Percentiles rank a stretch among this genome's conserved stretches.
Conservation (phyloP, 768 basidiomycete species). For the Suillus subalutaceus region DNA sequence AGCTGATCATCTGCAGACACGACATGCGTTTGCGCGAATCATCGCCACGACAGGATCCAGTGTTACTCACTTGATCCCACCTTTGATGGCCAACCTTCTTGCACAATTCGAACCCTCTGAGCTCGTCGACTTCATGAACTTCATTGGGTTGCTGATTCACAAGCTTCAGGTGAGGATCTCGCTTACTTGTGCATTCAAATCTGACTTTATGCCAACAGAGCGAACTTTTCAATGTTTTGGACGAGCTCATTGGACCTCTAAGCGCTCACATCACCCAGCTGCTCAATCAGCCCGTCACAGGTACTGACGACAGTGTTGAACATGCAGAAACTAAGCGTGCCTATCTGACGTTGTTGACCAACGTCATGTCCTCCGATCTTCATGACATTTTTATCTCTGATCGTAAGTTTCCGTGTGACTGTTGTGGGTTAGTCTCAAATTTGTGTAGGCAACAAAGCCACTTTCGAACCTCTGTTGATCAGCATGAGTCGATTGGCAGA, state of each 20-base stretch:
- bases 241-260: constrained; percentile 87
- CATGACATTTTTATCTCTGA: constrained; percentile 86
- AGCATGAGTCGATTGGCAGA: constrained; percentile 73
- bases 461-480: constrained; percentile 75
- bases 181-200: constrained; percentile 5
- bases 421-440: constrained; percentile 6
- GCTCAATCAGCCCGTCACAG: constrained; percentile 77
- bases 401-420: constrained; percentile 51
- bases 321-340: constrained; percentile 86
- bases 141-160: constrained; percentile 89
- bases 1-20: constrained; percentile 56
- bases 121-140: constrained; percentile 93
- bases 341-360: constrained; percentile 82
- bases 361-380: constrained; percentile 78
- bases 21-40: constrained; percentile 92
- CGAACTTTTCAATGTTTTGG: constrained; percentile 86
- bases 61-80: constrained; percentile 85
- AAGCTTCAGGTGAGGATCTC: constrained; percentile 72
- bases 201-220: constrained; percentile 45
- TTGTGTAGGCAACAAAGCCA: constrained; percentile 57
- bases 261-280: constrained; percentile 79
- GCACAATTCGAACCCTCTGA: constrained; percentile 91
- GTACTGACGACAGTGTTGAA: constrained; percentile 84
- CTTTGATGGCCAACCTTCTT: constrained; percentile 88
- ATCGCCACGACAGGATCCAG: constrained; percentile 86